Base-by-base conservation (phyloP, 495 filamentous ascomycete species). In the Lasiosphaeria miniovina region DNA sequence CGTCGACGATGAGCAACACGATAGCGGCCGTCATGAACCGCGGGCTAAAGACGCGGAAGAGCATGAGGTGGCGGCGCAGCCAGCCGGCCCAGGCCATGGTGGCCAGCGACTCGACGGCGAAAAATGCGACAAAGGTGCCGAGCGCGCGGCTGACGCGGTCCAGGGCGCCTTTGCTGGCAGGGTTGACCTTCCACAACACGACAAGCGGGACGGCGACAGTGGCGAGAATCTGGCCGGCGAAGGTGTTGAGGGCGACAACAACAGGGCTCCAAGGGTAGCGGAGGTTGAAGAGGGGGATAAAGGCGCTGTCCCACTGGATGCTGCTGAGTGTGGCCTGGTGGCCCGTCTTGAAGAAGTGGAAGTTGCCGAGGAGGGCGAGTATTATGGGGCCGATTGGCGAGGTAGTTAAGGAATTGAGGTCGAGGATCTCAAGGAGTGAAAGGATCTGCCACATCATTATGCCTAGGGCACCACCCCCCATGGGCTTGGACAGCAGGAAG, bases 221-320 rank as follows among this genome's bases (percentile, higher is more conserved):
- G 49, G 89, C 87, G 2, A 98, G 75, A 59, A 98, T 91, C 66
- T 96, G 94, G 0, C 90, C 87, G 36, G 90, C 95, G 65, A 92
- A 91, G 35, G 87, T 91, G 76, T 98, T 99, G 56, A 93, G 80
- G 4, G 86, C 73, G 49, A 99, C 86, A 6, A 91, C 76, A 7
- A 97, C 60, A 0, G 94, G 92, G 9, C 86, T 86, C 88, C 88
- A 97, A 36, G 95, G 94, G 74, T 98, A 97, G 62, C 83, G 82
- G 67, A 98, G 84, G 3, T 86, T 84, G 49, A 85, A 81, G 34
- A 98, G 78, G 1, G 95, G 88, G 65, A 99, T 89, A 80, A 98
- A 98, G 31, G 91, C 93, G n/a, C 84, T 80, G 73, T 98, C 92
- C 94, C 94, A 99, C 66, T 99, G 95, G 71, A 99, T 95, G 60